phyloP scores from a whole-genome alignment of 208 protist species.

The Leptomonas pyrrhocoris region DNA sequence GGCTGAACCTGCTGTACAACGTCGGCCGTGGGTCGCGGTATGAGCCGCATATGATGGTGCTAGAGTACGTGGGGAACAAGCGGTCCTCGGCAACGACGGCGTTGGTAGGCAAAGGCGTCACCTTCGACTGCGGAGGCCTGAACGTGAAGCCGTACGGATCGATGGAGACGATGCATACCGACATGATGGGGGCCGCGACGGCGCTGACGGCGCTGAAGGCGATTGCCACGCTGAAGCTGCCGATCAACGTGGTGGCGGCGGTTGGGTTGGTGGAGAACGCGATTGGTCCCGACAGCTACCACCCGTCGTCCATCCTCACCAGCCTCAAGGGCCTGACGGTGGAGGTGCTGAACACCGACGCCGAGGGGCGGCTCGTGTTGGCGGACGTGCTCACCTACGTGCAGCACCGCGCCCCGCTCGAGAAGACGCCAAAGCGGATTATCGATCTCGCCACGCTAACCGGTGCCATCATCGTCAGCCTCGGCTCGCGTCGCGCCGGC shows the following conservation, averaged over 20 bases:
- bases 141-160: conserved; percentile 88
- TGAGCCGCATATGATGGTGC: conserved; percentile 74
- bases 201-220: conserved; percentile 80
- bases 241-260: conserved; percentile 78
- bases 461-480: conserved; percentile 79
- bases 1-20: conserved; percentile 78
- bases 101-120: conserved; percentile 92
- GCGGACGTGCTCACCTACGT: conserved; percentile 90
- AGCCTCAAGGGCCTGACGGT: conserved; percentile 83
- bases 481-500: conserved; percentile 80
- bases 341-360: conserved; percentile 93
- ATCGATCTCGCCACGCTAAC: conserved; percentile 93
- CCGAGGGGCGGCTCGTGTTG: conserved; percentile 91
- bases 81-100: conserved; percentile 45
- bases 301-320: conserved; percentile 82
- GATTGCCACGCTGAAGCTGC: conserved; percentile 58
- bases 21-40: conserved; percentile 80
- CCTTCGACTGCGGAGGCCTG: conserved; percentile 92
- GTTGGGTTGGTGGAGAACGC: conserved; percentile 90
- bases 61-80: conserved; percentile 82
- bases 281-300: conserved; percentile 79
- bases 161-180: conserved; percentile 94
- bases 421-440: conserved; percentile 62
- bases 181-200: conserved; percentile 92
- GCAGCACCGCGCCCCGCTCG: conserved; percentile 64